A percentile compares a stretch with the other conserved stretches of the same genome.
Conservation (phyloP, 2,329 filamentous ascomycete species). For the Stachybotrys echinatus region DNA sequence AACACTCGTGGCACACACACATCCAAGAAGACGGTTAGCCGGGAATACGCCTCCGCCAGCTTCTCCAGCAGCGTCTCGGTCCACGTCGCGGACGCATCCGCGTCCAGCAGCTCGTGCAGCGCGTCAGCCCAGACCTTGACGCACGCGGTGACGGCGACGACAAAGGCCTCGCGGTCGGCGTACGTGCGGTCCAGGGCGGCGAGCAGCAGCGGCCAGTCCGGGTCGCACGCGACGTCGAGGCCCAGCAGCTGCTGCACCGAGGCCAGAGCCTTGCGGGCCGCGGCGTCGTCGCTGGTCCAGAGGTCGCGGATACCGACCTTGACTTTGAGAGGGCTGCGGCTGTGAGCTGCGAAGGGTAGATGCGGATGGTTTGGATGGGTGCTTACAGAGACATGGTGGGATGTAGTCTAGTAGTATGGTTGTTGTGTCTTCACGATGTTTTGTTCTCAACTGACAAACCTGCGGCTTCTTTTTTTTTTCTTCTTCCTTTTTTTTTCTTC, state of each 20-base stretch:
- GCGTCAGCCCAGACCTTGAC: conserved; percentile 34
- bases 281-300: conserved; percentile 29
- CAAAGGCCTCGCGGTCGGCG: conserved; percentile 33
- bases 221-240: conserved; percentile 29
- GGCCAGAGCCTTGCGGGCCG: conserved; percentile 25
- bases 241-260: conserved; percentile 30
- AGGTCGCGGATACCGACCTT: conserved; percentile 36
- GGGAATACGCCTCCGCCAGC: conserved; percentile 12
- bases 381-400: conserved; percentile 11
- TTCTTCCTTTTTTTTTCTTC: too few relatives aligned
- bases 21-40: conserved; percentile 30
- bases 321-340: conserved; percentile 34
- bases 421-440: too few relatives aligned
- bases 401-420: too few relatives aligned
- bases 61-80: conserved; percentile 35
- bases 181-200: conserved; percentile 30
- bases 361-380: background rate
- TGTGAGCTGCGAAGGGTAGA: background rate
- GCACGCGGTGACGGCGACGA: conserved; percentile 26
- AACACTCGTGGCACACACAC: conserved; percentile 14
- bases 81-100: conserved; percentile 32
- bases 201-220: conserved; percentile 38
- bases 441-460: too few relatives aligned
- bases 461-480: too few relatives aligned
- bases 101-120: conserved; percentile 35